Conservation (phyloP, 805 yeast species). For the Lachancea mirantina region DNA sequence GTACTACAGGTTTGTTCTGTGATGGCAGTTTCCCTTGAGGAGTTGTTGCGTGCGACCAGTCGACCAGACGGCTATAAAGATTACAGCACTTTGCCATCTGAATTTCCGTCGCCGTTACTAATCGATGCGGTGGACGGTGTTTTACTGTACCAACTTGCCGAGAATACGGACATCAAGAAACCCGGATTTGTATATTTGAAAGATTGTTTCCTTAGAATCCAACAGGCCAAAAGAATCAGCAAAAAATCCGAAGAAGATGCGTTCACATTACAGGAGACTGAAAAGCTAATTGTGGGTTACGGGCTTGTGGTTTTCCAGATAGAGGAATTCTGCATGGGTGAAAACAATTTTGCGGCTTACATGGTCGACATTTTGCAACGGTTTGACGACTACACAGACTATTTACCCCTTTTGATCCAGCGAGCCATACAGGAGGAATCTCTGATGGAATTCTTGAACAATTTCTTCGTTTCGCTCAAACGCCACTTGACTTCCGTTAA, state of each 20-base stretch:
- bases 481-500: conserved; percentile 25
- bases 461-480: conserved; percentile 34
- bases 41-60: conserved; percentile 21
- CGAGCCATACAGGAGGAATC: conserved; percentile 63
- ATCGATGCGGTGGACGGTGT: conserved; percentile 24
- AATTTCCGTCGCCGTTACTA: conserved; percentile 10
- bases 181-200: conserved; percentile 25
- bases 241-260: conserved; percentile 36
- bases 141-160: conserved; percentile 28
- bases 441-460: conserved; percentile 50
- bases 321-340: conserved; percentile 40
- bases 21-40: no score
- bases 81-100: conserved; percentile 12
- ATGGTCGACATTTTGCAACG: conserved; percentile 26
- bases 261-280: conserved; percentile 41
- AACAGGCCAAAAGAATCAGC: conserved; percentile 36
- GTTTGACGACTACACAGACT: conserved; percentile 34
- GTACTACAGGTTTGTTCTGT: no score
- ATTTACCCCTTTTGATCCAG: conserved; percentile 48
- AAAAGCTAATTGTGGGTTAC: conserved; percentile 40
- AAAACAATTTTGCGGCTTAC: conserved; percentile 14
- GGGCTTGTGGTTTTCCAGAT: conserved; percentile 63
- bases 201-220: conserved; percentile 25
- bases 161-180: conserved; percentile 20
- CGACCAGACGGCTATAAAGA: conserved; percentile 9